phyloP scores from a whole-genome alignment of 768 basidiomycete species.

The Peribolospora baueri region DNA sequence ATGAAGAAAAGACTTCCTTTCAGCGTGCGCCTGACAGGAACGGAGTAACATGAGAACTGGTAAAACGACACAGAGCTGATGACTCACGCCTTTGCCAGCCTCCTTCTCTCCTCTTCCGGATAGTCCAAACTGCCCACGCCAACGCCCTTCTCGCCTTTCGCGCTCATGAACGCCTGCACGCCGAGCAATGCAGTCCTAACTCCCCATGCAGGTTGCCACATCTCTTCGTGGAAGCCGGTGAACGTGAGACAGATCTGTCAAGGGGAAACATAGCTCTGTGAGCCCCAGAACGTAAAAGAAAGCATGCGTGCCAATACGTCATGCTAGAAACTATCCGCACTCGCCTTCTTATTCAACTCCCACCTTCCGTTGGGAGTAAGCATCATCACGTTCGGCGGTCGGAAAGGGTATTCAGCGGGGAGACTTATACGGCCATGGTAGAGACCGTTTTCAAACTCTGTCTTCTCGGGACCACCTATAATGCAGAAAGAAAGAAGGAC shows the following conservation, averaged over 20 bases:
- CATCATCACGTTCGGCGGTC: slow-evolving; percentile 85
- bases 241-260: slow-evolving; percentile 73
- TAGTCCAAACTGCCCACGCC: slow-evolving; percentile 18
- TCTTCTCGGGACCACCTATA: slow-evolving; percentile 61
- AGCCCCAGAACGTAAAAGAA: background rate
- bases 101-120: slow-evolving; percentile 16
- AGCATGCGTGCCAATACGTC: background rate
- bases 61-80: no score
- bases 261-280: slow-evolving; percentile 4
- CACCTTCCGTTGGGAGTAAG: slow-evolving; percentile 94
- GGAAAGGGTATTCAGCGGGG: slow-evolving; percentile 86
- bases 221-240: slow-evolving; percentile 79
- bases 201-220: slow-evolving; percentile 98
- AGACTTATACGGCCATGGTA: slow-evolving; percentile 61
- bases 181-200: slow-evolving; percentile 45
- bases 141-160: slow-evolving; percentile 15
- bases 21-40: no score
- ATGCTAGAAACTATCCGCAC: slow-evolving; percentile 6
- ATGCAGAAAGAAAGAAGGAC: no score
- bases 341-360: slow-evolving; percentile 79
- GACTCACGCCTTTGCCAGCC: slow-evolving; percentile 12
- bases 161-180: slow-evolving; percentile 21
- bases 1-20: no score
- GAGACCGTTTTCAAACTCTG: slow-evolving; percentile 81
- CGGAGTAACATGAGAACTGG: no score